Base-by-base conservation (phyloP, 805 yeast species). In the Ogataea nitratoaversa region DNA sequence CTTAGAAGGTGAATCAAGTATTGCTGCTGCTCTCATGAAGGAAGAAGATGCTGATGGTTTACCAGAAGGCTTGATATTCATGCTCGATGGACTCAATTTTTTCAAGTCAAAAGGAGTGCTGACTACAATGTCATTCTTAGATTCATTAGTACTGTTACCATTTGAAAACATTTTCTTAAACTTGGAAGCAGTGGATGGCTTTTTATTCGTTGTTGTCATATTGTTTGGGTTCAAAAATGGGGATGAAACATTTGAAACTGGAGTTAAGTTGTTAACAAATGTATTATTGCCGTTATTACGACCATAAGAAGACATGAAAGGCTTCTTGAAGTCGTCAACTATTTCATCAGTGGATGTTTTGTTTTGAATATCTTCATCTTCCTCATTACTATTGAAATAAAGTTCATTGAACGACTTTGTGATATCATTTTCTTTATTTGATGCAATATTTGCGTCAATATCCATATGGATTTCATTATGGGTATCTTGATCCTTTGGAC, bases 361-460 rank as follows among this genome's bases (percentile, higher is more conserved):
- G 16, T 17, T 19, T 12, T 23, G 16, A 16, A 30, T 20, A 16
- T 5, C 22, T 13, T 38, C 38, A 8, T 43, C 36, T 19, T 46
- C 46, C 11, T 35, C 42, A 16, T 42, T 46, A 19, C 48, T 48
- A 12, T 49, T 55, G 35, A 61, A 61, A 18, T 63, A 55, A 32
- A 63, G 38, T 18, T 59, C 64, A 39, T 60, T 63, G 36, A 62
- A 60, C n/a, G 66, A 53, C 48, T 60, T 52, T 36, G 66, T 46
- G 42, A 62, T 52, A 42, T 60, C 55, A 48, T 49, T 47, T 39
- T 43, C 36, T 35, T 41, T 47, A 36, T 50, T 44, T 20, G 54
- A 37, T 60, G 17, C 54, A 54, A 60, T 55, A 61, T 42, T 48
- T 52, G 32, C 50, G 52, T 36, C 27, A 43, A 41, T 19, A 22